Evolutionary conservation across 2,329 filamentous ascomycete genomes (phyloP).

Genomic region (Emergomyces africanus): DNA sequence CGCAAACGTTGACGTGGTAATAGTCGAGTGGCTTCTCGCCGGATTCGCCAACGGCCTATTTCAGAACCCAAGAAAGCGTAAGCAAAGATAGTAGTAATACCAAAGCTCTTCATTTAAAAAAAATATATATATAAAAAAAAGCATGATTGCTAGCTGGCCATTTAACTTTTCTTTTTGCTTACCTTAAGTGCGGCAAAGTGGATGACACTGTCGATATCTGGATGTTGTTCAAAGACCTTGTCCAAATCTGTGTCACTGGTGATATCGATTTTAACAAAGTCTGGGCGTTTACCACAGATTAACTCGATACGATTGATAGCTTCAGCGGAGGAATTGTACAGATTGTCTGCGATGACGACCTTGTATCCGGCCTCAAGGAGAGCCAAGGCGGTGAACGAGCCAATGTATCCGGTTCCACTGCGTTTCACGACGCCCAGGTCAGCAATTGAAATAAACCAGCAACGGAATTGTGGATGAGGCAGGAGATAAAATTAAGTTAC

Average conservation of each 20-base stretch:
- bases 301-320: slow-evolving; percentile 91
- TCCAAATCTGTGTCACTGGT: slow-evolving; percentile 75
- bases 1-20: slow-evolving; percentile 93
- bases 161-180: slow-evolving; percentile 15
- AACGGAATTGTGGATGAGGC: slow-evolving; percentile 5
- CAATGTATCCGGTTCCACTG: slow-evolving; percentile 98
- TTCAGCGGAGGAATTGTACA: slow-evolving; percentile 93
- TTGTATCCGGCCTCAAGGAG: slow-evolving; percentile 92
- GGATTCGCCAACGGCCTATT: slow-evolving; percentile 86
- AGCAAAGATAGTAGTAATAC: not conserved
- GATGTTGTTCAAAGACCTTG: slow-evolving; percentile 75
- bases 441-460: slow-evolving; percentile 15
- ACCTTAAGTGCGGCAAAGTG: slow-evolving; percentile 98
- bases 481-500: slow-evolving; percentile 45
- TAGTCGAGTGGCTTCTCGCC: slow-evolving; percentile 90
- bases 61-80: slow-evolving; percentile 6
- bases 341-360: slow-evolving; percentile 89
- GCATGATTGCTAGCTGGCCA: not conserved
- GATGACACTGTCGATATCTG: slow-evolving; percentile 93
- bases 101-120: not conserved
- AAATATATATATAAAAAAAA: not conserved
- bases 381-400: slow-evolving; percentile 86
- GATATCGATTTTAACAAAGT: slow-evolving; percentile 76
- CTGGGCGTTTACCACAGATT: slow-evolving; percentile 74
- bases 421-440: slow-evolving; percentile 12